Evolutionary conservation across 805 yeast genomes (phyloP).

Genomic region (Teunomyces atbi): DNA sequence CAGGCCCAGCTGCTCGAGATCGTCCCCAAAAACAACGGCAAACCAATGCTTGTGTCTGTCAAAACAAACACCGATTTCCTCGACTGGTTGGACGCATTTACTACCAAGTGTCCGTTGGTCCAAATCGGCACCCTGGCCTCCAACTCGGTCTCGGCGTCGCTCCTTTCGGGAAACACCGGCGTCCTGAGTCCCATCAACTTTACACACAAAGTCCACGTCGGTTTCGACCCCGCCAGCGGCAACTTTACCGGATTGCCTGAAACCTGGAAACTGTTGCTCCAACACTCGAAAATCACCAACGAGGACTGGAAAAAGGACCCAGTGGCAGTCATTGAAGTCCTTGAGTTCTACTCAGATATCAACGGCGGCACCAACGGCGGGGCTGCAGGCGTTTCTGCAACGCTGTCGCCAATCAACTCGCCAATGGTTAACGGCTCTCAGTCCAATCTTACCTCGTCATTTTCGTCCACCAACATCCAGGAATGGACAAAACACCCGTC

Average conservation of each 20-base stretch:
- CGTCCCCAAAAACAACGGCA: constrained; percentile 50
- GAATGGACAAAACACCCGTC: constrained; percentile 43
- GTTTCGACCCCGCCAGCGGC: constrained; percentile 75
- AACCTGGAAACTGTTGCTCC: constrained; percentile 54
- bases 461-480: constrained; percentile 24
- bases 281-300: constrained; percentile 57
- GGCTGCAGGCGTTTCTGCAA: constrained; percentile 20
- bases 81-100: constrained; percentile 88
- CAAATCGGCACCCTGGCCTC: constrained; percentile 18
- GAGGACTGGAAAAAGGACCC: constrained; percentile 66
- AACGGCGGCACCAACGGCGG: constrained; percentile 45
- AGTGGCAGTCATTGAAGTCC: constrained; percentile 60
- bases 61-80: constrained; percentile 77
- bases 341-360: constrained; percentile 52
- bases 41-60: constrained; percentile 70
- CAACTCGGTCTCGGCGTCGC: constrained; percentile 4
- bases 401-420: constrained; percentile 27
- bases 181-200: constrained; percentile 94
- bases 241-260: constrained; percentile 57
- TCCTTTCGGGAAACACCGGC: constrained; percentile 32
- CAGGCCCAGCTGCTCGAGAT: constrained; percentile 71
- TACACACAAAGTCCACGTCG: constrained; percentile 90
- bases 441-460: not conserved
- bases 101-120: constrained; percentile 69
- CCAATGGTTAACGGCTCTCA: constrained; percentile 16